These are phyloP conservation scores for Ramicandelaber brevisporus DNA, from an alignment of 192 early-diverging fungal species.

Conservation along the genomic window DNA sequence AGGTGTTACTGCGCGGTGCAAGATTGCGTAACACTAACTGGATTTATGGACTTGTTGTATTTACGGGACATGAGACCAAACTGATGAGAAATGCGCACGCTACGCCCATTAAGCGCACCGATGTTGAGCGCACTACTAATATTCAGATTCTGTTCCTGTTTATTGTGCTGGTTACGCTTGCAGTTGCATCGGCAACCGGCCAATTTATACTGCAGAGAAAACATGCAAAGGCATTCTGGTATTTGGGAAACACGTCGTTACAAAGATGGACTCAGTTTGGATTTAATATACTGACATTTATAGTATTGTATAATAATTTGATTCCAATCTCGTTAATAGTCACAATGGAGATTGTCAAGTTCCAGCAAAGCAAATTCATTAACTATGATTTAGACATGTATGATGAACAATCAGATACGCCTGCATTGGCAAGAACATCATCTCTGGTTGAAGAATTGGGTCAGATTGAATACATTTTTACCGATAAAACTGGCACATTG, in stretches of 20 bases:
- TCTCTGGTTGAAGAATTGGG: constrained; percentile 91
- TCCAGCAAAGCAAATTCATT: constrained; percentile 64
- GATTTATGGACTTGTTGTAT: constrained; percentile 82
- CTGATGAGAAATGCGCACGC: constrained; percentile 83
- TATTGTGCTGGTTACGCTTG: constrained; percentile 55
- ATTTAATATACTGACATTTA: constrained; percentile 81
- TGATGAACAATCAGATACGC: constrained; percentile 75
- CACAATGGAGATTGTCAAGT: constrained; percentile 97
- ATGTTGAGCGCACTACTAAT: constrained; percentile 76
- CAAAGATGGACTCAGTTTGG: no score
- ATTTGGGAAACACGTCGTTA: no score
- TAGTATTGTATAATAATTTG: constrained; percentile 97
- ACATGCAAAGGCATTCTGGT: constrained; percentile 14
- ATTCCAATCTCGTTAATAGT: constrained; percentile 97
- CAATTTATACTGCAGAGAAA: constrained; percentile 30
- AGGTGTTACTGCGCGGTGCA: constrained; percentile 82
- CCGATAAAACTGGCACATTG: constrained; percentile 80
- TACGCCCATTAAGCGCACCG: constrained; percentile 83
- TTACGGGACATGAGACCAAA: constrained; percentile 95
- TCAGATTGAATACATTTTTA: constrained; percentile 93
- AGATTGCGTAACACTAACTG: constrained; percentile 82
- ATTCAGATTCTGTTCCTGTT: constrained; percentile 85
- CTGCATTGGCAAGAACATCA: constrained; percentile 75
- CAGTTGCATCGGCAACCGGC: constrained; percentile 67
- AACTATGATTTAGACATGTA: constrained; percentile 91